Percentiles rank a stretch among this genome's conserved stretches.
These are phyloP conservation scores for Prillingera fragicola DNA, from an alignment of 1,284 basidiomycete species.

Conservation along the genomic window DNA sequence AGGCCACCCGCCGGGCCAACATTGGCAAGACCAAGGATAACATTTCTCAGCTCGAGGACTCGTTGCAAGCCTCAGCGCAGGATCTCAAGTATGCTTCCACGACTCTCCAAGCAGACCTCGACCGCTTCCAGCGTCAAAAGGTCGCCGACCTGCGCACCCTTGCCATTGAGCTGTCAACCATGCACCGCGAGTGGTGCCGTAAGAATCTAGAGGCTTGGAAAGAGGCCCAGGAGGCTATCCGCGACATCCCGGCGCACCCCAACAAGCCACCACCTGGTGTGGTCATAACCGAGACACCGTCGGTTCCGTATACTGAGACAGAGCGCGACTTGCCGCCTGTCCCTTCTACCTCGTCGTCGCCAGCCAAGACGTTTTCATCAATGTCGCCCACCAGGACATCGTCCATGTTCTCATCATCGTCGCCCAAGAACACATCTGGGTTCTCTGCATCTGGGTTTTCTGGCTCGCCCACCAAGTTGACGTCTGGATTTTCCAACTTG, in stretches of 20 bases:
- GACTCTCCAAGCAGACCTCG: slow-evolving; percentile 94
- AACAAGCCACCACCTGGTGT: slow-evolving; percentile 56
- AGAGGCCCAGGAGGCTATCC: slow-evolving; percentile 84
- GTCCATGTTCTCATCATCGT: too few relatives aligned
- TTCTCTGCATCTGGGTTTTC: too few relatives aligned
- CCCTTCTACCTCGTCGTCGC: too few relatives aligned
- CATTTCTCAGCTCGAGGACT: slow-evolving; percentile 90
- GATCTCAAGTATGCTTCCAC: slow-evolving; percentile 93
- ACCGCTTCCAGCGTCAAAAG: slow-evolving; percentile 97
- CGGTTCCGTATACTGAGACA: too few relatives aligned
- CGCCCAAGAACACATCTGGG: too few relatives aligned
- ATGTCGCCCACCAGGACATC: too few relatives aligned
- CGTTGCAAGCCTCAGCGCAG: slow-evolving; percentile 77
- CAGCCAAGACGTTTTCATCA: too few relatives aligned
- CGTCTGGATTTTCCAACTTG: too few relatives aligned
- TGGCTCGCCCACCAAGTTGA: too few relatives aligned
- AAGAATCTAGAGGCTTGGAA: slow-evolving; percentile 98
- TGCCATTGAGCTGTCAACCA: slow-evolving; percentile 79
- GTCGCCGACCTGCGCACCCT: slow-evolving; percentile 91
- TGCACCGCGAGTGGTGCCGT: slow-evolving; percentile 92
- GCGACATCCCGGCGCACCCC: slow-evolving; percentile 80
- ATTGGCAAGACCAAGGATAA: slow-evolving; percentile 92
- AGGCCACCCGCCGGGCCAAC: slow-evolving; percentile 82
- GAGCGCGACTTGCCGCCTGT: slow-evolving; percentile 17
- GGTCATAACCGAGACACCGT: too few relatives aligned